Evolutionary conservation across 768 basidiomycete genomes (phyloP).

Genomic region (Lentinula boryana): DNA sequence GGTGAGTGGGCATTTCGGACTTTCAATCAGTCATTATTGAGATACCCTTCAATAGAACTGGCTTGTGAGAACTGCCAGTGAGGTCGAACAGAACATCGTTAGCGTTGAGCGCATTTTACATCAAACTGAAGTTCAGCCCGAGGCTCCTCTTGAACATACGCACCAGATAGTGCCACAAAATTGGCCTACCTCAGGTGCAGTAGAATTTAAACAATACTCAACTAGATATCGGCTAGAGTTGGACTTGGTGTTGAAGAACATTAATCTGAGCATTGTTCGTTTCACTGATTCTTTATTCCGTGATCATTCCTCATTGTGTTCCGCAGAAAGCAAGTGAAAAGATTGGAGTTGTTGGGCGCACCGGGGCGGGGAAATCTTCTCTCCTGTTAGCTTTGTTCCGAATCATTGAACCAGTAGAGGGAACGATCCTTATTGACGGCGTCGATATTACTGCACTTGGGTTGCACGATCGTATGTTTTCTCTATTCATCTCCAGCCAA

Average conservation of each 20-base stretch:
- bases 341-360: slow-evolving; percentile 84
- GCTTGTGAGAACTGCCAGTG: slow-evolving; percentile 77
- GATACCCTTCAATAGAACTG: slow-evolving; percentile 47
- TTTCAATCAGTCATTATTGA: slow-evolving; percentile 4
- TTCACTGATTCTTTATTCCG: not conserved
- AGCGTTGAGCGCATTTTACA: slow-evolving; percentile 85
- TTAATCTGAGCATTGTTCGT: slow-evolving; percentile 64
- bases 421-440: slow-evolving; percentile 67
- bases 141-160: slow-evolving; percentile 68
- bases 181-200: slow-evolving; percentile 73
- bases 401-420: slow-evolving; percentile 65
- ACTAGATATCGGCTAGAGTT: slow-evolving; percentile 76
- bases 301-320: not conserved
- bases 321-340: slow-evolving; percentile 69
- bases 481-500: slow-evolving; percentile 1
- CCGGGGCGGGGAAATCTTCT: slow-evolving; percentile 79
- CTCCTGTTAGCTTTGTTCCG: slow-evolving; percentile 70
- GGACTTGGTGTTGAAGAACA: slow-evolving; percentile 72
- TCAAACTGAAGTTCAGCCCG: slow-evolving; percentile 67
- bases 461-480: slow-evolving; percentile 55
- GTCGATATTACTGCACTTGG: slow-evolving; percentile 76
- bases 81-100: slow-evolving; percentile 88
- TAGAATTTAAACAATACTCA: slow-evolving; percentile 79
- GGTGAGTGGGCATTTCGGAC: slow-evolving; percentile 33
- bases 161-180: slow-evolving; percentile 42